Evolutionary conservation across 2,329 filamentous ascomycete species (phyloP), one percentile per base, ranked within the genome.

Genomic region (Sordariomycetes sp.): DNA sequence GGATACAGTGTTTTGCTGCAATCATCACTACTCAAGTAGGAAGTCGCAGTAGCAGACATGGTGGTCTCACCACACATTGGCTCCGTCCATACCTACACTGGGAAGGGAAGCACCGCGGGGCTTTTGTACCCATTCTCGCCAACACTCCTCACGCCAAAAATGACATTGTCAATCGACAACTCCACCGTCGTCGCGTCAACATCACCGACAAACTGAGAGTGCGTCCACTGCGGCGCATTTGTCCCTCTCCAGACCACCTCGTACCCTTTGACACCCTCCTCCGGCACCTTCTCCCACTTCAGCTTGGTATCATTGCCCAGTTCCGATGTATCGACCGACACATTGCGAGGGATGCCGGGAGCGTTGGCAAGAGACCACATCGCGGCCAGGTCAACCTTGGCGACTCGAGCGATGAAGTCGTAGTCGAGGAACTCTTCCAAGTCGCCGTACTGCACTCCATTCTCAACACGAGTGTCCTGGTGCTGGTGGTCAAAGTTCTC

Each of bases 401-500:
- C 70, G 1, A 75, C 70, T 8, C 72, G 61, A 0, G 67, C 56
- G 3, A 66, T 64, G 46, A 60, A 76, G 4, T 69, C 64, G 38
- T 63, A 74, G 46, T 77, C 72, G n/a, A 70, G 65, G 41, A 72
- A 76, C 36, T 74, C 64, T 7, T 64, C 50, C 5, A 75, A 43
- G 36, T 77, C 72, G 18, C 72, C 72, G 41, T 70, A 75, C 37
- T 70, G 64, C 17, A 58, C 63, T 2, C 66, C 68, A 32, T 68
- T 60, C 31, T 62, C 55, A 10, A 67, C 56, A 2, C 69, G 58
- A 1, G 67, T 43, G 39, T 75, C 61, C 50, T 76, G 72, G 42
- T 76, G 71, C 50, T 76, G 71, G 45, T 76, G 72, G 4, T 51
- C 57, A 46, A 66, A 76, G 46, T 75, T 58, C 52, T 77, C 72